Evolutionary conservation across 352 stramenopile species (phyloP).

Genomic region (Blastocystis sp.): DNA sequence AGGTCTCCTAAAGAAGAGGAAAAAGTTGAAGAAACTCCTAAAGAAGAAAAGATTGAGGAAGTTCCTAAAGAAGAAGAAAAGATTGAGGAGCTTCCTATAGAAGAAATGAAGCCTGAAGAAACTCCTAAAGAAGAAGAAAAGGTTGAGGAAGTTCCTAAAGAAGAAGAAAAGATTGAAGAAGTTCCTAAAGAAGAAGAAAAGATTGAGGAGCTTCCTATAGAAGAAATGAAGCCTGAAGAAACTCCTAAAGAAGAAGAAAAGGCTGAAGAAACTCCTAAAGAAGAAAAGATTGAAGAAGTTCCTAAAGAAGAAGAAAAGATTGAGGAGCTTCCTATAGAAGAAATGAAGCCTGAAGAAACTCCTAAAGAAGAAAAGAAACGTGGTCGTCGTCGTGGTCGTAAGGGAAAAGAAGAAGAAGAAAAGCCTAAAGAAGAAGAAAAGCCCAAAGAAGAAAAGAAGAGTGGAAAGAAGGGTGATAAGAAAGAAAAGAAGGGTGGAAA

Average conservation of each 20-base stretch:
- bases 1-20: neutral
- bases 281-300: neutral
- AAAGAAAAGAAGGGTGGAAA: neutral
- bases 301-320: neutral
- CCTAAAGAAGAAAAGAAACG: constrained; percentile 21
- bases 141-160: neutral
- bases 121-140: neutral
- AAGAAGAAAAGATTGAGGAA: neutral
- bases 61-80: neutral
- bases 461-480: neutral
- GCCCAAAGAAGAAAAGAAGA: constrained; percentile 34
- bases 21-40: neutral
- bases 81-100: neutral
- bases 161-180: neutral
- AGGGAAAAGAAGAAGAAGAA: constrained; percentile 37
- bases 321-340: neutral
- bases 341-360: neutral
- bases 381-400: neutral
- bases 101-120: neutral
- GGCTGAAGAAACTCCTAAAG: neutral
- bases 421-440: constrained; percentile 35
- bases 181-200: too few relatives aligned
- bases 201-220: neutral
- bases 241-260: neutral
- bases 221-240: neutral